Evolutionary conservation across 331 rosid genomes (phyloP), one percentile per base, ranked within the genome.

Genomic region (Malus hybrid): DNA sequence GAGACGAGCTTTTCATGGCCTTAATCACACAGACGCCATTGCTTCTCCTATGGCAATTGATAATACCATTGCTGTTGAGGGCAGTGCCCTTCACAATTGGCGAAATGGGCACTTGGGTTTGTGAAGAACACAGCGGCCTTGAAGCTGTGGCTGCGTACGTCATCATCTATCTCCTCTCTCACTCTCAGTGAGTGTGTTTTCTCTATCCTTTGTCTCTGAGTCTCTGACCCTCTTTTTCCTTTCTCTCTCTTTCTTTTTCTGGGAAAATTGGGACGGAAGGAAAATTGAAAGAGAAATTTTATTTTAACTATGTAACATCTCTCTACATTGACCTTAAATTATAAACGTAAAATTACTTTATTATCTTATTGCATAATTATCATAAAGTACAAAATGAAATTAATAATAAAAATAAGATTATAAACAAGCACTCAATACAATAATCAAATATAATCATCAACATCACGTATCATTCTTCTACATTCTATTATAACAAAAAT

Each of bases 121-220:
- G 72, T 10, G 73, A 33, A 82, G 72, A 77, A 62, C 86, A 66
- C 60, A 66, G 39, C 27, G 85, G 76, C 70, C 80, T 76, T 10
- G 88, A 75, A 34, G 84, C 79, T 10, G 91, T 78, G 77, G 78
- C 74, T 18, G 81, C 84, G 74, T 42, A 70, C 1, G 86, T 69
- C 72, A 87, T 80, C 83, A 77, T 76, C 85, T 81, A 83, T 39
- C 14, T 52, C 9, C 14, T 28, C 11, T 39, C 46, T 39, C 46
- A 39, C 46, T 9, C 4, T 39, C 46, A 2, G 10, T 6, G 20
- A 52, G 57, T 52, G 57, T 52, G 57, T 22, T 28, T 42, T 36
- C n/a, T 65, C 69, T 33, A 1, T 19, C 3, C 52, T 66, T 46
- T 2, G 76, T 33, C 2, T n/a, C 57, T 16, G 57, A 52, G 76